Percentiles rank a stretch among this genome's conserved stretches.
These are phyloP conservation scores for Limtongia smithiae DNA, from an alignment of 805 yeast species.

Conservation along the genomic window DNA sequence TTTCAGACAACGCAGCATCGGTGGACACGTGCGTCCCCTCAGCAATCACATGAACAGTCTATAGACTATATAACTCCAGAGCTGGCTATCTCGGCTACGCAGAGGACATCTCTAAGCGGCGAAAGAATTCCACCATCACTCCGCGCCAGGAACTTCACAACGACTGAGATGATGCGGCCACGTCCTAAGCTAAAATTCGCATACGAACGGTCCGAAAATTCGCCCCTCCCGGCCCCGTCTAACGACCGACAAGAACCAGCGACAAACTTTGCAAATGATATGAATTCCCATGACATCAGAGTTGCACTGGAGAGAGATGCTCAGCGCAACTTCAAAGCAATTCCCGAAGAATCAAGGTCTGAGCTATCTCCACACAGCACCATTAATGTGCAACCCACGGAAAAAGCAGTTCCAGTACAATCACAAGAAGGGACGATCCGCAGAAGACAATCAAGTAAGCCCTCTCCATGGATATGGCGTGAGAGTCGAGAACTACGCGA, in stretches of 20 bases:
- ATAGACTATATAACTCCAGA: too few relatives aligned
- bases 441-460: too few relatives aligned
- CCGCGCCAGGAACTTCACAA: conserved; percentile 18
- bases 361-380: not conserved
- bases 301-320: conserved; percentile 15
- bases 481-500: too few relatives aligned
- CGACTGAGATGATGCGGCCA: conserved; percentile 13
- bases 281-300: conserved; percentile 8
- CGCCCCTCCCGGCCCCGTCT: conserved; percentile 7
- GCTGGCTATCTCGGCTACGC: not conserved
- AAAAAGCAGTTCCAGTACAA: too few relatives aligned
- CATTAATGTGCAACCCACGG: not conserved
- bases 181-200: conserved; percentile 15
- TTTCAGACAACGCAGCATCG: too few relatives aligned
- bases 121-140: conserved; percentile 4
- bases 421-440: too few relatives aligned
- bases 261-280: not conserved
- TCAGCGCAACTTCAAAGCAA: too few relatives aligned
- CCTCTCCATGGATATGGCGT: too few relatives aligned
- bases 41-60: too few relatives aligned
- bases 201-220: conserved; percentile 12
- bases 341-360: not conserved
- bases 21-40: too few relatives aligned
- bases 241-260: not conserved
- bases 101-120: not conserved